A percentile compares a stretch with the other conserved stretches of the same genome.
These are phyloP conservation scores for Echium plantagineum DNA, from an alignment of 257 asterid genomes.

Conservation along the genomic window DNA sequence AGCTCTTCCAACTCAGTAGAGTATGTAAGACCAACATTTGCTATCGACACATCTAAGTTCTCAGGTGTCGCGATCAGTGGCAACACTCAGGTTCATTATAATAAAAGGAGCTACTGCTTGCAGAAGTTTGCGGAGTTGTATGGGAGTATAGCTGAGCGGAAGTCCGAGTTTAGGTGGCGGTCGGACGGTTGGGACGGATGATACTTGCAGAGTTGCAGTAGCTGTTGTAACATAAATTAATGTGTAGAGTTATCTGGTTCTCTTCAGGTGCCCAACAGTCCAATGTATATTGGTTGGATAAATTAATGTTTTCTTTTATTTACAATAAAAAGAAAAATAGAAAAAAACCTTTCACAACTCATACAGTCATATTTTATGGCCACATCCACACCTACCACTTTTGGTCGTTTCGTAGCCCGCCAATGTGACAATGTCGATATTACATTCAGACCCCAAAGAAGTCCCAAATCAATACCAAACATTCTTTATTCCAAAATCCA, in stretches of 20 bases:
- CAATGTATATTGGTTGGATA: not conserved
- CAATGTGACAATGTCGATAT: no score
- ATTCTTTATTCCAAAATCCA: no score
- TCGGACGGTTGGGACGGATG: slow-evolving; percentile 96
- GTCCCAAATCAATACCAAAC: no score
- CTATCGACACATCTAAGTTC: slow-evolving; percentile 67
- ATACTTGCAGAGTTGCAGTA: slow-evolving; percentile 5
- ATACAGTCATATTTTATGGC: no score
- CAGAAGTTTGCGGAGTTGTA: slow-evolving; percentile 47
- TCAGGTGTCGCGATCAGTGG: slow-evolving; percentile 81
- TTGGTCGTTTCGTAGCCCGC: no score
- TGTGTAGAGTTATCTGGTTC: not conserved
- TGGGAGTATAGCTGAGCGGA: slow-evolving; percentile 50
- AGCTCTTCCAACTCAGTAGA: slow-evolving; percentile 54
- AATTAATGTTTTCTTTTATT: not conserved
- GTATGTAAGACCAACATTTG: slow-evolving; percentile 65
- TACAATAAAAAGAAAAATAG: no score
- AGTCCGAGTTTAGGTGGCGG: slow-evolving; percentile 50
- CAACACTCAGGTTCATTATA: slow-evolving; percentile 59
- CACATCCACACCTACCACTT: no score
- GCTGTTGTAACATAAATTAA: slow-evolving; percentile 11
- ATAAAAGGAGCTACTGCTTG: slow-evolving; percentile 53
- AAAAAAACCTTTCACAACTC: no score
- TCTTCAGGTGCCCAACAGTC: slow-evolving; percentile 1
- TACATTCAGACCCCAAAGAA: no score